Percentiles rank a stretch among this genome's conserved stretches.
phyloP scores from a whole-genome alignment of 2,329 filamentous ascomycete species.

The Alternaria incomplexa region DNA sequence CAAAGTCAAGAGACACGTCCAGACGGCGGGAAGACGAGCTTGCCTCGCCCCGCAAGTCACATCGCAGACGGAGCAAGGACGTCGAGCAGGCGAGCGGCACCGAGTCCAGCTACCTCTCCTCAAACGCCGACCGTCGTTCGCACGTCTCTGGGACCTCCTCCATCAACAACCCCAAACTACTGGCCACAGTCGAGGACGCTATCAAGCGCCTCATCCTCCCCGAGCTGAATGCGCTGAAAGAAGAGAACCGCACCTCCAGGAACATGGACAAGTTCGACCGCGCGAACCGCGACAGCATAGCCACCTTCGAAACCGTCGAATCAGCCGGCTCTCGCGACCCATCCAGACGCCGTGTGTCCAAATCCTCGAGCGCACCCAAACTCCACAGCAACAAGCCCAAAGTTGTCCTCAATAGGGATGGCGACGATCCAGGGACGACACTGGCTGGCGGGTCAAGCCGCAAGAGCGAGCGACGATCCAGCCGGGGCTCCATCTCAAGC shows the following conservation, averaged over 20 bases:
- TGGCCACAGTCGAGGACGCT: constrained; percentile 92
- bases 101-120: constrained; percentile 69
- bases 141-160: constrained; percentile 65
- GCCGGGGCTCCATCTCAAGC: constrained; percentile 56
- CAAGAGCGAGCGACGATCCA: constrained; percentile 60
- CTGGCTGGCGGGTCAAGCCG: constrained; percentile 62
- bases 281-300: constrained; percentile 52
- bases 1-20: constrained; percentile 17
- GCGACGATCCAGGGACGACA: constrained; percentile 64
- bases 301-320: constrained; percentile 63
- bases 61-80: constrained; percentile 52
- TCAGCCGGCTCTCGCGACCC: constrained; percentile 57
- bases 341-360: constrained; percentile 61
- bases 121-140: constrained; percentile 62
- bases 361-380: constrained; percentile 67
- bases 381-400: constrained; percentile 63
- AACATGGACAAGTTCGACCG: constrained; percentile 72
- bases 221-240: constrained; percentile 88
- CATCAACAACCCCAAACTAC: constrained; percentile 88
- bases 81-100: constrained; percentile 57
- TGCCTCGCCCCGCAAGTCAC: constrained; percentile 40
- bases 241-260: constrained; percentile 81
- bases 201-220: constrained; percentile 89
- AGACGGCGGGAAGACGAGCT: constrained; percentile 38
- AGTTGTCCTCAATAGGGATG: constrained; percentile 64